These are phyloP conservation scores for Echeveria elegans DNA, from an alignment of 164 flowering plant species.

Conservation along the genomic window DNA sequence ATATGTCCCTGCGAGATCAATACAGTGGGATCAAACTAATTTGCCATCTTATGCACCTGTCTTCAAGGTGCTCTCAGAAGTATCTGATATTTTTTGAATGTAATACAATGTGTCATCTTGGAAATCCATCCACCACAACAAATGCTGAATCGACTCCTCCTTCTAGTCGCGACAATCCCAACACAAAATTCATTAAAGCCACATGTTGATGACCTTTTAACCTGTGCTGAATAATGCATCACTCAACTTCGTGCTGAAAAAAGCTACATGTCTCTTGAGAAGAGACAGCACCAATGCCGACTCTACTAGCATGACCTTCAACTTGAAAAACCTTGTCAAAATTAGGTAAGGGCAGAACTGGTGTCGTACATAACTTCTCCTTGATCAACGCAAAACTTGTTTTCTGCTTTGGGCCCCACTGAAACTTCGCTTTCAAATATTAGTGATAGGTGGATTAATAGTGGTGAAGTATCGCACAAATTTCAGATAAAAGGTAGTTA, in stretches of 20 bases:
- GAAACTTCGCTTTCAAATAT: constrained; percentile 4
- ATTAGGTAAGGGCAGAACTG: neutral
- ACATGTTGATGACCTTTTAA: too few species aligned
- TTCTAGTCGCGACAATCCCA: too few species aligned
- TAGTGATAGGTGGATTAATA: neutral
- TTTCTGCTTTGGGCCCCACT: neutral
- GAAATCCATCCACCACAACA: too few species aligned
- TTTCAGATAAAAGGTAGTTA: neutral
- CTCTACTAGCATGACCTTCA: neutral
- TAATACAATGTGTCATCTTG: too few species aligned
- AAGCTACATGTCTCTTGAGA: neutral
- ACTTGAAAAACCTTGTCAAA: constrained; percentile 7
- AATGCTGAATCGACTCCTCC: too few species aligned
- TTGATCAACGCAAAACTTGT: neutral
- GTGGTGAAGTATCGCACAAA: neutral
- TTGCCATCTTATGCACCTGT: too few species aligned
- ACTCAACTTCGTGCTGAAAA: neutral
- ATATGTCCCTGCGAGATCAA: too few species aligned
- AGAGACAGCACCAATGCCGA: neutral
- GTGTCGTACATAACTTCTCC: constrained; percentile 1
- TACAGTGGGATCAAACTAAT: too few species aligned
- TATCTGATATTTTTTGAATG: too few species aligned
- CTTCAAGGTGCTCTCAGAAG: too few species aligned
- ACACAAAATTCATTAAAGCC: too few species aligned
- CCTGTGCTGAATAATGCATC: neutral